Base-by-base conservation (phyloP, 306 rosid genomes). In the Rosa chinensis region DNA sequence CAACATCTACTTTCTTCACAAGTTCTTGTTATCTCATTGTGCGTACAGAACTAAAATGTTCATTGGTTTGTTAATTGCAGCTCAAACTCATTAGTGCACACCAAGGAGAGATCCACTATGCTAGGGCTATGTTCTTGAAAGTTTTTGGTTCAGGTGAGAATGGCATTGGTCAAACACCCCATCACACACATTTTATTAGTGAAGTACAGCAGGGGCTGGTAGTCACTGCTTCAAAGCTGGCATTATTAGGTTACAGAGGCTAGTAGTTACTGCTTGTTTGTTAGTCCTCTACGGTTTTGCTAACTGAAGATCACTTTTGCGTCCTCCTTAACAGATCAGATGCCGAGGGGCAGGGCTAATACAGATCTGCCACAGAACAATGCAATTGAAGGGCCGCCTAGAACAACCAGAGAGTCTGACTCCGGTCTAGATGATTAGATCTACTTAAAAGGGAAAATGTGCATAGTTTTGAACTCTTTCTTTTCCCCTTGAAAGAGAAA, bases 61-160 rank as follows among this genome's bases (percentile, higher is more conserved):
- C 25, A 42, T 67, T 39, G 68, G 64, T 72, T 73, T 62, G 21
- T 48, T 20, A 49, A 69, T 53, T 90, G 88, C 97, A 95, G 97
- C 76, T 62, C 75, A 91, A 92, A 82, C 85, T 90, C 61, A 64
- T 86, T 25, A 83, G 76, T 52, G 83, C 92, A 76, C 82, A 91
- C 84, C 88, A 86, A 82, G 66, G 85, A 18, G 95, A 92, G 81
- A 86, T 92, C 67, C 82, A 88, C 77, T 86, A 82, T 72, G 92
- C 88, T 44, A 85, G 69, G 86, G 82, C 63, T 37, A 56, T 91
- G 53, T 7, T 88, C 43, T 53, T 75, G 82, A 90, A 82, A 85
- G 72, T 89, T 64, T 77, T 82, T 79, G 85, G 90, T 79, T 89
- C 95, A 87, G 99, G 99, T 92, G 75, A 85, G 78, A 63, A 75